These are phyloP conservation scores for Triticum monococcum DNA, from an alignment of 176 grass and related monocot species.

Conservation along the genomic window DNA sequence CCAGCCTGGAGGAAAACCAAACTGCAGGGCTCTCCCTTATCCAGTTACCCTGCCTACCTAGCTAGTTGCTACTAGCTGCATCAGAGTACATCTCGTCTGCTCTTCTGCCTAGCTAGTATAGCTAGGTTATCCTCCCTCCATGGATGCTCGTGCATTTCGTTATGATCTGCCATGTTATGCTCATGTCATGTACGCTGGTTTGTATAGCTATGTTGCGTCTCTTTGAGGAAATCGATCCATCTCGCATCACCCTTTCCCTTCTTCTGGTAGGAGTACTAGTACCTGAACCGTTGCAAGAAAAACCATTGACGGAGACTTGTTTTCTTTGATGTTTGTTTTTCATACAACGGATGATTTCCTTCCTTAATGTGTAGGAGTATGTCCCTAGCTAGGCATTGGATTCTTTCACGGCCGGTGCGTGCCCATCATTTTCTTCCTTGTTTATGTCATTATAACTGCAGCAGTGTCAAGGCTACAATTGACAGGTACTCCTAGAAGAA, in stretches of 20 bases:
- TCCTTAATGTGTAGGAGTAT: background rate
- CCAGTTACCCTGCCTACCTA: too few relatives aligned
- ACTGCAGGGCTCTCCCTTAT: too few relatives aligned
- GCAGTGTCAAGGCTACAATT: slow-evolving; percentile 64
- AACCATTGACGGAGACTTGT: background rate
- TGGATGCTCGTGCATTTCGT: slow-evolving; percentile 21
- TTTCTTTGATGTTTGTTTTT: slow-evolving; percentile 6
- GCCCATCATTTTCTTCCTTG: too few relatives aligned
- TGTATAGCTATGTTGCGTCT: slow-evolving; percentile 5
- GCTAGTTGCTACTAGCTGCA: too few relatives aligned
- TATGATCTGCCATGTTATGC: background rate
- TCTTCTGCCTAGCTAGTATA: background rate
- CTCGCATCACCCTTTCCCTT: background rate
- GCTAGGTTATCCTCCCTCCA: slow-evolving; percentile 38
- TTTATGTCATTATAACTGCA: background rate
- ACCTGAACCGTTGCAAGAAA: slow-evolving; percentile 18
- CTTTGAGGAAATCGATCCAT: slow-evolving; percentile 20
- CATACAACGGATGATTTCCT: background rate
- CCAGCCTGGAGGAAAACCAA: too few relatives aligned
- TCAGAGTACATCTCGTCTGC: background rate
- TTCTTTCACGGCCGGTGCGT: background rate
- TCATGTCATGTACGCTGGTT: slow-evolving; percentile 17
- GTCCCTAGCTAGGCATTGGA: background rate
- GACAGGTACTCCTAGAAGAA: slow-evolving; percentile 59
- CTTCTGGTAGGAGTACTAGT: background rate